Percentiles rank a stretch among this genome's conserved stretches.
Evolutionary conservation across 306 rosid genomes (phyloP).

Genomic region (Sophora flavescens): DNA sequence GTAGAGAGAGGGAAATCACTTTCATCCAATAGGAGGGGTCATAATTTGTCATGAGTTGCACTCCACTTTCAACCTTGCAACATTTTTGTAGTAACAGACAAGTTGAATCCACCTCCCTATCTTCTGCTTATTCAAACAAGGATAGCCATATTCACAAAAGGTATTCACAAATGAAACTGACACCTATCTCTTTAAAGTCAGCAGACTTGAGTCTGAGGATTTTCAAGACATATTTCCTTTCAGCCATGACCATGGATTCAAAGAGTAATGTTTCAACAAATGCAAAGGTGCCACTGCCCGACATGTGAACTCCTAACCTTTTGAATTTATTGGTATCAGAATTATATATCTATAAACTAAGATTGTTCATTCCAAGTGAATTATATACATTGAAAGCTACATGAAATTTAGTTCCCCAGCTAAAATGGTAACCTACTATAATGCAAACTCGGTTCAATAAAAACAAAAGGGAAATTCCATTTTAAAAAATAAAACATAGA

Average conservation of each 20-base stretch:
- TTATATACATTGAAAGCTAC: neutral
- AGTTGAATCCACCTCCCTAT: conserved; percentile 7
- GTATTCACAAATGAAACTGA: conserved; percentile 20
- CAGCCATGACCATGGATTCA: conserved; percentile 30
- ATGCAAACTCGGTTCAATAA: neutral
- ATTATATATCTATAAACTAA: neutral
- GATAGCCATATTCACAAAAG: conserved; percentile 3
- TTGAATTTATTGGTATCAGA: neutral
- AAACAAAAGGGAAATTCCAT: conserved; percentile 1
- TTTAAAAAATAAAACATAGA: neutral
- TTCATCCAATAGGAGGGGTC: neutral
- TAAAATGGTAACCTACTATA: neutral
- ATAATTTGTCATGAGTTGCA: conserved; percentile 1
- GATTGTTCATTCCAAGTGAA: conserved; percentile 7
- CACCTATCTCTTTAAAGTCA: neutral
- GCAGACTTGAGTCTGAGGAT: neutral
- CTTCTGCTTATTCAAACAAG: conserved; percentile 23
- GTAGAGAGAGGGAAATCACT: neutral
- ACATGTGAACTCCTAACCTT: neutral
- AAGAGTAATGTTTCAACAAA: conserved; percentile 27
- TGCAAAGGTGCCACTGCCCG: conserved; percentile 2
- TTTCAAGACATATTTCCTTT: neutral
- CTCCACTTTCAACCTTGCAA: conserved; percentile 4
- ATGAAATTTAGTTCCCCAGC: neutral
- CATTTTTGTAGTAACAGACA: conserved; percentile 16